Conservation (phyloP, 352 stramenopile genomes). For the Globisporangium heterothallicum region DNA sequence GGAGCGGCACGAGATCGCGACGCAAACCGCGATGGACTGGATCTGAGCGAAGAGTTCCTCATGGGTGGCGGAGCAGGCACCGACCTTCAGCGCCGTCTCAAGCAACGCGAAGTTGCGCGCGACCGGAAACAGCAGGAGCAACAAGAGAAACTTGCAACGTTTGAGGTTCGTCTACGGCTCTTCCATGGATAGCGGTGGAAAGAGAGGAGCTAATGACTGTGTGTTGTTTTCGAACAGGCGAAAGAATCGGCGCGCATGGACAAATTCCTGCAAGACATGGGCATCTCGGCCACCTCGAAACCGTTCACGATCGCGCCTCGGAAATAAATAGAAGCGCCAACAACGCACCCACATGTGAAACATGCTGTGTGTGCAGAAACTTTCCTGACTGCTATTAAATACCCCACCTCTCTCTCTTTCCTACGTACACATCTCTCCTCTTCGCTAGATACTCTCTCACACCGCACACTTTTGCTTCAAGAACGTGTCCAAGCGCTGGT, state of each 20-base stretch:
- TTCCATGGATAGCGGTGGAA: too few species aligned
- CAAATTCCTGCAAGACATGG: constrained; percentile 72
- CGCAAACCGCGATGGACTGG: constrained; percentile 51
- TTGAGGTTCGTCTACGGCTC: constrained; percentile 32
- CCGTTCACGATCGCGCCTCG: constrained; percentile 59
- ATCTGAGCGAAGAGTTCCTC: constrained; percentile 64
- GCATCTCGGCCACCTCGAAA: constrained; percentile 29
- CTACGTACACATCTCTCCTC: too few species aligned
- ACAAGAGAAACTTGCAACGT: constrained; percentile 28
- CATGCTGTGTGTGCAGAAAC: too few species aligned
- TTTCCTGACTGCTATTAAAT: background rate
- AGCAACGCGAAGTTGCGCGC: constrained; percentile 29
- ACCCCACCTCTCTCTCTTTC: background rate
- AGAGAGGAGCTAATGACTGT: too few species aligned
- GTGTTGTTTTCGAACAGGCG: constrained; percentile 21
- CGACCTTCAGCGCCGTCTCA: constrained; percentile 39
- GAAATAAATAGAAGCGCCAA: background rate
- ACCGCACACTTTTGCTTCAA: background rate
- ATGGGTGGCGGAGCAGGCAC: constrained; percentile 30
- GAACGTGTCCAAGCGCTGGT: background rate
- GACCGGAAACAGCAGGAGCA: constrained; percentile 33
- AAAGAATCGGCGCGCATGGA: constrained; percentile 72
- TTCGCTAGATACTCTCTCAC: background rate
- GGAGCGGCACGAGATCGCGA: constrained; percentile 58
- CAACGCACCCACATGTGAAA: too few species aligned